A percentile compares a stretch with the other conserved stretches of the same genome.
These are phyloP conservation scores for Rhizopus stolonifer DNA, from an alignment of 371 early-diverging fungal species.

Conservation along the genomic window DNA sequence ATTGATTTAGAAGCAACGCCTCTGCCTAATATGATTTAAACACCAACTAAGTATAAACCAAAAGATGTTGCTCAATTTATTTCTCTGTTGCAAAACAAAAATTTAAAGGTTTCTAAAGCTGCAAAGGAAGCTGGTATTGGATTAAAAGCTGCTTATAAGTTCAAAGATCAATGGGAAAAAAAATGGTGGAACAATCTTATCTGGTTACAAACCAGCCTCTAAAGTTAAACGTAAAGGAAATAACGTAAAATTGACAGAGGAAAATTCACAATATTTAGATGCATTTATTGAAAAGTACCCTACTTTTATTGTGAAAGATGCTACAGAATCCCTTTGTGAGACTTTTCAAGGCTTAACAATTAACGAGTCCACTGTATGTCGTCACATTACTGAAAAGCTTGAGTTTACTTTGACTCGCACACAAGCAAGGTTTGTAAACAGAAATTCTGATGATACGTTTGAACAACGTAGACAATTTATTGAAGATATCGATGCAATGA, in stretches of 20 bases:
- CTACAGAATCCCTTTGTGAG: conserved; percentile 17
- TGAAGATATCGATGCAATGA: conserved; percentile 17
- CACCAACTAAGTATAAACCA: conserved; percentile 14
- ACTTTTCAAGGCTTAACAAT: conserved; percentile 14
- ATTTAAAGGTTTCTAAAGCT: conserved; percentile 7
- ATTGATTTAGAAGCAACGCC: conserved; percentile 19
- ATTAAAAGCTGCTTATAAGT: neutral
- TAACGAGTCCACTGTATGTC: conserved; percentile 16
- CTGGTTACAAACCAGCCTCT: conserved; percentile 13
- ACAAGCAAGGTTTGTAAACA: conserved; percentile 17
- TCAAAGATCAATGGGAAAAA: no score
- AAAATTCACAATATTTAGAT: conserved; percentile 14
- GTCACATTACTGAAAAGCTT: conserved; percentile 24
- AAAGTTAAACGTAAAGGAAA: conserved; percentile 17
- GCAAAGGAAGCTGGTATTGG: no score
- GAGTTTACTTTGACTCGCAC: conserved; percentile 24
- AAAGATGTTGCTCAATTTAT: conserved; percentile 17
- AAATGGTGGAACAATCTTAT: conserved; percentile 17
- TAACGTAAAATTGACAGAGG: conserved; percentile 13
- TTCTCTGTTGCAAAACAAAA: conserved; percentile 20
- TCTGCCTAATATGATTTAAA: conserved; percentile 18
- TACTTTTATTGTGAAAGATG: conserved; percentile 19
- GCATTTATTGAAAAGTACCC: conserved; percentile 13
- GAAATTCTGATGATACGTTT: conserved; percentile 20
- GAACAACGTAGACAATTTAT: conserved; percentile 18